These are phyloP conservation scores for Rauvolfia tetraphylla DNA, from an alignment of 257 asterid species.

Conservation along the genomic window DNA sequence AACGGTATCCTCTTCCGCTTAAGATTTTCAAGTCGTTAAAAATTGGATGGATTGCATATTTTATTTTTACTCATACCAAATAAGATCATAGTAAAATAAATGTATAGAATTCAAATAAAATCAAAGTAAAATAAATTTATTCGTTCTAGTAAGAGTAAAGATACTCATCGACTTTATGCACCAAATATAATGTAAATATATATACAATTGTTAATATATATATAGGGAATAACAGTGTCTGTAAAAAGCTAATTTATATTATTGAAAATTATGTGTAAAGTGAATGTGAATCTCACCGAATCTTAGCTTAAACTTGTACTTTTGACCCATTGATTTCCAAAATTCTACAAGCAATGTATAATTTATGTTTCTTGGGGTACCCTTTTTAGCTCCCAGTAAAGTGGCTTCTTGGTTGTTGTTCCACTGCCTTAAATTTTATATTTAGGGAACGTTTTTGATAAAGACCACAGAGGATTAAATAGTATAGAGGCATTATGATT, in stretches of 20 bases:
- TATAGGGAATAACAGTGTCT: no score
- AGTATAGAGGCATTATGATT: constrained; percentile 11
- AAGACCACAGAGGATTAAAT: constrained; percentile 12
- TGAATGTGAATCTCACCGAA: constrained; percentile 21
- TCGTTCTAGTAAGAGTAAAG: no score
- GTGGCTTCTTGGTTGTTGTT: constrained; percentile 38
- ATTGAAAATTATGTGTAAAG: constrained; percentile 21
- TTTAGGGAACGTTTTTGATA: constrained; percentile 12
- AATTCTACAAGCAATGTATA: constrained; percentile 17
- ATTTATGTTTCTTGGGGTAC: constrained; percentile 15
- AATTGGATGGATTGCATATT: no score
- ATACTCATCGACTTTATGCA: no score
- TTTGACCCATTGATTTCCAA: constrained; percentile 43
- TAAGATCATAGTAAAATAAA: no score
- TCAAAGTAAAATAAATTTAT: no score
- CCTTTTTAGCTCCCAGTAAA: constrained; percentile 32
- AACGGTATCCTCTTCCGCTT: no score
- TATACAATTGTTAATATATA: no score
- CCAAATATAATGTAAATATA: no score
- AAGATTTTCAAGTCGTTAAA: no score
- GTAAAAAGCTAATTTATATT: constrained; percentile 7
- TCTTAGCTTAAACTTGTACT: constrained; percentile 28
- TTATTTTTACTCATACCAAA: no score
- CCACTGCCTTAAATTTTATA: constrained; percentile 17
- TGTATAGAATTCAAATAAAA: no score